A percentile compares a stretch with the other conserved stretches of the same genome.
Conservation (phyloP, 441 rosid species). For the Melastoma candidum region DNA sequence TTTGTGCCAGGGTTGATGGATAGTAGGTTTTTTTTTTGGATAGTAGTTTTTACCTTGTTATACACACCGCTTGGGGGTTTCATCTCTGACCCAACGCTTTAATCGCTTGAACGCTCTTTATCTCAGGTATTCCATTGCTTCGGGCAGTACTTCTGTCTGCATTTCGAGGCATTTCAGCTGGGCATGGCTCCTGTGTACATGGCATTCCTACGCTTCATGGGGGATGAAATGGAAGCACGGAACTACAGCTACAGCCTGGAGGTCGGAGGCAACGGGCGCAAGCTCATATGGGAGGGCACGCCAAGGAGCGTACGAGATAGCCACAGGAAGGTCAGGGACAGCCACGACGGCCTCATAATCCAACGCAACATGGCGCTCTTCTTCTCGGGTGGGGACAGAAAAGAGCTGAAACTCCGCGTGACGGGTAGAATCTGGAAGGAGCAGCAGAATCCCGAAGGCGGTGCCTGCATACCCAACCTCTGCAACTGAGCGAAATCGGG, state of each 20-base stretch:
- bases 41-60: no score
- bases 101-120: no score
- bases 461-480: no score
- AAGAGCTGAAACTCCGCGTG: conserved; percentile 6
- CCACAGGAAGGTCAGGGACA: conserved; percentile 15
- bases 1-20: no score
- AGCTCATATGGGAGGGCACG: conserved; percentile 13
- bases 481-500: no score
- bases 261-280: conserved; percentile 12
- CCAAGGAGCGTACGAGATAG: conserved; percentile 15
- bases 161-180: conserved; percentile 11
- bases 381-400: conserved; percentile 11
- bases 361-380: conserved; percentile 15
- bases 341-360: conserved; percentile 14
- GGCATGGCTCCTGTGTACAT: conserved; percentile 12
- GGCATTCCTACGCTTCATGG: conserved; percentile 16
- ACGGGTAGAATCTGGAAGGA: no score
- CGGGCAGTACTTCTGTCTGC: conserved; percentile 11
- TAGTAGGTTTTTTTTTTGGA: no score
- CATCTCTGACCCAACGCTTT: not conserved
- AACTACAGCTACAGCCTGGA: conserved; percentile 17
- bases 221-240: conserved; percentile 12
- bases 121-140: conserved; percentile 13
- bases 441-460: no score
- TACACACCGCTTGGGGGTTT: no score